Percentiles rank a stretch among this genome's conserved stretches.
phyloP scores from a whole-genome alignment of 2,329 filamentous ascomycete species.

The Lecanicillium sp. region DNA sequence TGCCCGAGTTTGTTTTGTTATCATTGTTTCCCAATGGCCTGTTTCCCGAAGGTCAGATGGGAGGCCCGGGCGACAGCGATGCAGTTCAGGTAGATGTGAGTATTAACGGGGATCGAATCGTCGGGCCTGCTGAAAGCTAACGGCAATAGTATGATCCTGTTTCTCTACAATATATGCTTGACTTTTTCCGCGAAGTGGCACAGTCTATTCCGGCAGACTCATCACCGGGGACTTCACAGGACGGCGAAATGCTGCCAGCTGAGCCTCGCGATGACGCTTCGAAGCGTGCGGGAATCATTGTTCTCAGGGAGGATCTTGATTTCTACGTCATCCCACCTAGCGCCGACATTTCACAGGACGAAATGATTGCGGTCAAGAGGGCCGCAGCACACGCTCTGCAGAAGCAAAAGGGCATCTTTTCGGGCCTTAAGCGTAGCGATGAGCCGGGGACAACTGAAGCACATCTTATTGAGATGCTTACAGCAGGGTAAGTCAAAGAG shows the following conservation, averaged over 20 bases:
- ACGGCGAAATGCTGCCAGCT: constrained; percentile 54
- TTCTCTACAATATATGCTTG: constrained; percentile 97
- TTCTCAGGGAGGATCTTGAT: constrained; percentile 89
- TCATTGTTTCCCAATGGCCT: constrained; percentile 99
- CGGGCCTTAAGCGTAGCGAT: constrained; percentile 86
- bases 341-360: constrained; percentile 71
- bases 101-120: too few species aligned
- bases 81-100: constrained; percentile 96
- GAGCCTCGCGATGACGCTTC: constrained; percentile 72
- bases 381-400: constrained; percentile 82
- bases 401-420: constrained; percentile 90
- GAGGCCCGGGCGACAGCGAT: constrained; percentile 83
- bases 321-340: constrained; percentile 93
- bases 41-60: constrained; percentile 93
- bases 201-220: constrained; percentile 82
- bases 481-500: constrained; percentile 67
- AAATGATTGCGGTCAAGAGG: constrained; percentile 96
- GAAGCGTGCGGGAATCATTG: constrained; percentile 95
- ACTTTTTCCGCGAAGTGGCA: constrained; percentile 93
- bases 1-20: constrained; percentile 93
- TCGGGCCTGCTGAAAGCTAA: constrained; percentile 10
- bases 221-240: constrained; percentile 57
- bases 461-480: constrained; percentile 98
- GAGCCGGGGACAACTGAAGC: constrained; percentile 95
- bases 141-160: constrained; percentile 79